Evolutionary conservation across 2,329 filamentous ascomycete genomes (phyloP).

Genomic region (Madurella fahalii): DNA sequence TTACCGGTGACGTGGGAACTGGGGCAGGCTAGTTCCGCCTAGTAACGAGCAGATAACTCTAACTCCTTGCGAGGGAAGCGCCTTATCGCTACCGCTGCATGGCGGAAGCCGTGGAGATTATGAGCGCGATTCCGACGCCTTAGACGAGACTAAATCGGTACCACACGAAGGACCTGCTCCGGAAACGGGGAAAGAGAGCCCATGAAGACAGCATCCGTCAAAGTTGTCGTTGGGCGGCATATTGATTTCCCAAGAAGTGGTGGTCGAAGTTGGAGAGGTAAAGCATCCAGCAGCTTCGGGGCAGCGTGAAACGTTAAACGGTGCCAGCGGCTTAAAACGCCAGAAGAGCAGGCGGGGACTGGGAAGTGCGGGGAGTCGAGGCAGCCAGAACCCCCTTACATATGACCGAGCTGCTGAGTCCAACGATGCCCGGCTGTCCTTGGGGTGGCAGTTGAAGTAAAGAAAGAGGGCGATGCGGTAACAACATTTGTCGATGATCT

Average conservation of each 20-base stretch:
- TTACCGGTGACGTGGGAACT: not conserved
- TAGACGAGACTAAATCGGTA: not conserved
- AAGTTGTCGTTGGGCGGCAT: conserved; percentile 48
- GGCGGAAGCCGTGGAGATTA: conserved; percentile 1
- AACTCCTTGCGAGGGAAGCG: conserved; percentile 14
- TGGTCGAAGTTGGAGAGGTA: conserved; percentile 43
- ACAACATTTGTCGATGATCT: conserved; percentile 45
- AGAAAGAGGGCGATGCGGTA: conserved; percentile 27
- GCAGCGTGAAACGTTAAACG: conserved; percentile 5
- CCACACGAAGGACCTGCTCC: not conserved
- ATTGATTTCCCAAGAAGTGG: conserved; percentile 59
- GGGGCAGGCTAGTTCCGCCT: conserved; percentile 10
- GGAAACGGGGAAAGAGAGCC: not conserved
- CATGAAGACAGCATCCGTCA: not conserved
- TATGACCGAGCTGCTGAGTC: conserved; percentile 16
- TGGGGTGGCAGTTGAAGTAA: conserved; percentile 32
- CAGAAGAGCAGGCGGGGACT: conserved; percentile 6
- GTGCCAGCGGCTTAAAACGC: conserved; percentile 10
- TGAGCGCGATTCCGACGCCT: not conserved
- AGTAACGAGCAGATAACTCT: conserved; percentile 17
- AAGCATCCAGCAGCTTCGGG: conserved; percentile 21
- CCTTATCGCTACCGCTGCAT: conserved; percentile 9
- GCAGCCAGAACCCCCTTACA: not conserved
- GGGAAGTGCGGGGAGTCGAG: not conserved
- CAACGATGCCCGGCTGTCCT: conserved; percentile 25